Base-by-base conservation (phyloP, 169 alveolate genomes). In the Perkinsus chesapeaki region DNA sequence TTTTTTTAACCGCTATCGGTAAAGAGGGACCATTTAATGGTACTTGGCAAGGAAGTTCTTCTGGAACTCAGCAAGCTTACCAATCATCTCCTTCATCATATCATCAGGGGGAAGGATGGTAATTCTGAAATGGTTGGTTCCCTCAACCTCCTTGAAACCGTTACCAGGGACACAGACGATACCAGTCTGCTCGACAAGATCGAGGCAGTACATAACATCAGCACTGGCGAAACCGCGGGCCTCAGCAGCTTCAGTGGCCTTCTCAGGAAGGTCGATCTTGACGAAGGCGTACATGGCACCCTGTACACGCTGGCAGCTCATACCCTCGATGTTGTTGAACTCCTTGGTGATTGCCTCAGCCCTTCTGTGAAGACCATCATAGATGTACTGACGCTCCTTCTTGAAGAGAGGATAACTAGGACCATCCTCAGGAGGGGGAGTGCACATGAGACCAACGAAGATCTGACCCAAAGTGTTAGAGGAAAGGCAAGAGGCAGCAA, bases 261-360 rank as follows among this genome's bases (percentile, higher is more conserved):
- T 95, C 60, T 94, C 90, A 39, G 97, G 95, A 37, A 96, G 92
- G 31, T 92, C 73, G 38, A 97, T 93, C 73, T 93, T 92, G 0
- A 98, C 98, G 94, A 97, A 96, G 38, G 97, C 98, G 95, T 97
- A 97, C 97, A 97, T 96, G 39, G 98, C 98, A 38, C 98, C 98
- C 93, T 96, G 96, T 36, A 96, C 95, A 36, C 93, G 96, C 48
- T 92, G 92, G 92, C 97, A 95, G 39, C 95, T 92, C 39, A 96
- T 96, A 38, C 96, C 97, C 91, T 91, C 93, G 92, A 96, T 94
- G 39, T 95, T 39, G 92, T 96, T 97, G 39, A 97, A 92, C 27
- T 93, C 93, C 43, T 95, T 94, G 43, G 94, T 92, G 37, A 96
- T 95, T 16, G 95, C 47, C 90, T 94, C 91, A 31, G 98, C 97